Evolutionary conservation across 352 stramenopile genomes (phyloP), one percentile per base, ranked within the genome.

Genomic region (Phytophthora citrophthora): DNA sequence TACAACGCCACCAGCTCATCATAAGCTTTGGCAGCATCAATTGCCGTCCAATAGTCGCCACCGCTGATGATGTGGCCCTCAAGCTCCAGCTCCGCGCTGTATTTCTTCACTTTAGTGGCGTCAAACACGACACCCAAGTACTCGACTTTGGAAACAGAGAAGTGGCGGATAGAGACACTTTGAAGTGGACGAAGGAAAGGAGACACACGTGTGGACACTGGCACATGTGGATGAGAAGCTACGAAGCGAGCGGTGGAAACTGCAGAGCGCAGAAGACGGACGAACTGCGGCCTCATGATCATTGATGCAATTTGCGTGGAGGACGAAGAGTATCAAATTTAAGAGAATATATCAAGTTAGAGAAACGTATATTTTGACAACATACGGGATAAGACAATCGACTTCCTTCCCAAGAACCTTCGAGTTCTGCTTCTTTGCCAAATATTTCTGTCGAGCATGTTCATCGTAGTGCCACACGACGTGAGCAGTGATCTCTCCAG

Each of bases 1-100:
- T 93, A 95, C 7, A 95, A 72, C 40, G 79, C 68, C 56, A 95
- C 85, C 12, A 95, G 70, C 59, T 95, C 85, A 52, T 95, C 86
- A 68, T 95, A 95, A 12, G 74, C 80, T 61, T 90, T 91, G 48
- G 84, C 86, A 11, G 86, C 86, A 36, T 95, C 86, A 32, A 92
- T 66, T 51, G 86, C 84, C 46, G 86, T 93, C 86, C 86, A 95
- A 48, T 82, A 93, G 52, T 93, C 77, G 16, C 86, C 86, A n/a
- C 83, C 86, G 38, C 78, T 85, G 67, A 95, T 90, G 24, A 89
- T 52, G 38, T 90, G 63, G 27, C 78, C 70, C 41, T 91, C 86
- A 7, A 95, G 70, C 36, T 86, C 64, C 13, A 95, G 54, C 49
- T 92, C 83, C 0, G 87, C 85, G 64, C 77, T 90, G 70, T 90